These are phyloP conservation scores for Lolium perenne DNA, from an alignment of 176 grass and related monocot species.

Conservation along the genomic window DNA sequence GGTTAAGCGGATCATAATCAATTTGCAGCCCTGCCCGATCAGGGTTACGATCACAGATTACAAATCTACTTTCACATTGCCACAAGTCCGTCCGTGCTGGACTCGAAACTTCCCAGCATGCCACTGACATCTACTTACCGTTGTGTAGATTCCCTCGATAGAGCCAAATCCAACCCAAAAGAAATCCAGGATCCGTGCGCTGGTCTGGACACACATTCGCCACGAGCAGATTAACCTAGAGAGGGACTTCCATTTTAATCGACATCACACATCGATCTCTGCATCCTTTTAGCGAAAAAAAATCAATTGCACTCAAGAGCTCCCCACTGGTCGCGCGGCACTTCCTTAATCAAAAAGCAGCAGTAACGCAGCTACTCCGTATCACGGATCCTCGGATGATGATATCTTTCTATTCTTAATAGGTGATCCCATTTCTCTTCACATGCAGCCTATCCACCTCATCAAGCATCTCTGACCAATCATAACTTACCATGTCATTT, in stretches of 20 bases:
- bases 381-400: neutral
- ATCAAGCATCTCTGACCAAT: no score
- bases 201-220: constrained; percentile 5
- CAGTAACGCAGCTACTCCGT: neutral
- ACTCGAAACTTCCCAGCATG: neutral
- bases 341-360: neutral
- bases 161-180: neutral
- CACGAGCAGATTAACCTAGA: constrained; percentile 21
- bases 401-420: no score
- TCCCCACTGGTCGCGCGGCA: neutral
- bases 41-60: no score
- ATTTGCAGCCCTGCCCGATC: no score
- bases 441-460: no score
- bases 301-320: neutral
- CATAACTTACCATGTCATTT: no score
- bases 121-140: neutral
- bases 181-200: constrained; percentile 14
- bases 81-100: no score
- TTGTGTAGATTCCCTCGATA: constrained; percentile 14
- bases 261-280: neutral
- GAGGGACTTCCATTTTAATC: constrained; percentile 25
- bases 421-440: no score
- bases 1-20: no score
- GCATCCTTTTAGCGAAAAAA: neutral
- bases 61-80: no score